These are phyloP conservation scores for Cladosporium cucumerinum DNA, from an alignment of 2,329 filamentous ascomycete genomes.

Conservation along the genomic window DNA sequence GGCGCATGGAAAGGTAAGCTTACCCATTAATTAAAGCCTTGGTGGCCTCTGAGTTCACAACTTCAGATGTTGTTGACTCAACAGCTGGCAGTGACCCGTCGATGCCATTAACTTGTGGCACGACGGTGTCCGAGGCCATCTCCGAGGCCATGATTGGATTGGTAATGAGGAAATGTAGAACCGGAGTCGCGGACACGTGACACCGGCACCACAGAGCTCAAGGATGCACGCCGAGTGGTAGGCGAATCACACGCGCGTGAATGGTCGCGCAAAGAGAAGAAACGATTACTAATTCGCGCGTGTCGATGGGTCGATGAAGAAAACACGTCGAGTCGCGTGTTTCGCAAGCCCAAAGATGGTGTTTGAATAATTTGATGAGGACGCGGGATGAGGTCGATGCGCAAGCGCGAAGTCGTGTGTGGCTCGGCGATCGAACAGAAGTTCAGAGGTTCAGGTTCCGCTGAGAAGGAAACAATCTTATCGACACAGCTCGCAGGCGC, in stretches of 20 bases:
- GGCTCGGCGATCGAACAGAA: constrained; percentile 21
- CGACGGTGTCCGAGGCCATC: constrained; percentile 13
- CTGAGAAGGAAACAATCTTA: constrained; percentile 16
- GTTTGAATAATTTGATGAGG: constrained; percentile 16
- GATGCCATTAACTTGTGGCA: constrained; percentile 15
- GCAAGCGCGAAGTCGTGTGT: constrained; percentile 20
- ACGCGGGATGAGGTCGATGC: constrained; percentile 14
- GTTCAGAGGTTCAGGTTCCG: constrained; percentile 15
- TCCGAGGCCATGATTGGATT: constrained; percentile 20
- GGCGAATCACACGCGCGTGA: constrained; percentile 12
- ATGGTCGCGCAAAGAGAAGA: constrained; percentile 12
- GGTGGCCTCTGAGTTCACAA: neutral
- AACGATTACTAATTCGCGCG: constrained; percentile 15
- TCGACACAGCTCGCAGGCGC: constrained; percentile 4
- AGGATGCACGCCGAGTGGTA: constrained; percentile 13
- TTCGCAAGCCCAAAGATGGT: constrained; percentile 6
- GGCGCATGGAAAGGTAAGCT: neutral
- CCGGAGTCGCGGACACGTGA: constrained; percentile 15
- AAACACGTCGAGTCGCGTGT: constrained; percentile 16
- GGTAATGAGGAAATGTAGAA: constrained; percentile 7
- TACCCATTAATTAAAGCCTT: constrained; percentile 12
- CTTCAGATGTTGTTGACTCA: neutral
- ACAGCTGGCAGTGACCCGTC: constrained; percentile 8
- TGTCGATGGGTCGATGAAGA: constrained; percentile 6
- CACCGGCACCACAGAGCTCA: constrained; percentile 9